These are phyloP conservation scores for Kodamaea hsintzibuensis DNA, from an alignment of 805 yeast genomes.

Conservation along the genomic window DNA sequence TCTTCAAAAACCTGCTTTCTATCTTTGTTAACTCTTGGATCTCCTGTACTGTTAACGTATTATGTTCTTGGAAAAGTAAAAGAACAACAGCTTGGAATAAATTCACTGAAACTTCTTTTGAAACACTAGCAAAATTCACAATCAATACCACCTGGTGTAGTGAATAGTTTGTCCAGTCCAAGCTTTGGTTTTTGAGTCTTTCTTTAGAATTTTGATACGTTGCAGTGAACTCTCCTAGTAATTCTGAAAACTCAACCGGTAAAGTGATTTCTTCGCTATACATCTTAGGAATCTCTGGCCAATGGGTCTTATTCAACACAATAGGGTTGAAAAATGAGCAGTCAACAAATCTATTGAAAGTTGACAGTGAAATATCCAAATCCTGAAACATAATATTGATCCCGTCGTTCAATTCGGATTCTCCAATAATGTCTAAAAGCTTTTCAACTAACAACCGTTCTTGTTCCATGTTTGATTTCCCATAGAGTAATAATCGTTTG, in stretches of 20 bases:
- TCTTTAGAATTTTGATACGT: slow-evolving; percentile 22
- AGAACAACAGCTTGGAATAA: slow-evolving; percentile 46
- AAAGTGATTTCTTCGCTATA: slow-evolving; percentile 14
- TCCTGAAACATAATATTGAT: slow-evolving; percentile 38
- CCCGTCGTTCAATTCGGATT: slow-evolving; percentile 28
- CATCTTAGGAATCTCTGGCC: slow-evolving; percentile 42
- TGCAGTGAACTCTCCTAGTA: slow-evolving; percentile 23
- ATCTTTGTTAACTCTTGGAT: slow-evolving; percentile 32
- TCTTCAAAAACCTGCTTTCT: slow-evolving; percentile 28
- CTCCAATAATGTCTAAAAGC: slow-evolving; percentile 31
- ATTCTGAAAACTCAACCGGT: slow-evolving; percentile 21
- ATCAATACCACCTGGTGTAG: slow-evolving; percentile 41
- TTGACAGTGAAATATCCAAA: slow-evolving; percentile 20
- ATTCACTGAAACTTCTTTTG: slow-evolving; percentile 38
- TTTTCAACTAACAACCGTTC: slow-evolving; percentile 25
- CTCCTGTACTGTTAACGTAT: slow-evolving; percentile 19
- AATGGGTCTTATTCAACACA: slow-evolving; percentile 34
- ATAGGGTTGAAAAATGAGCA: slow-evolving; percentile 26
- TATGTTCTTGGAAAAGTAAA: slow-evolving; percentile 34
- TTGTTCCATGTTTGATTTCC: slow-evolving; percentile 16
- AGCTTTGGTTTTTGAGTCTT: slow-evolving; percentile 23
- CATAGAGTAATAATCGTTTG: slow-evolving; percentile 32
- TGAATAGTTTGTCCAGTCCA: slow-evolving; percentile 44
- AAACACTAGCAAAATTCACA: slow-evolving; percentile 30
- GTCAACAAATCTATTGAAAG: slow-evolving; percentile 18